Conservation (phyloP, 129 eudicot genomes). For the Dittrichia graveolens region DNA sequence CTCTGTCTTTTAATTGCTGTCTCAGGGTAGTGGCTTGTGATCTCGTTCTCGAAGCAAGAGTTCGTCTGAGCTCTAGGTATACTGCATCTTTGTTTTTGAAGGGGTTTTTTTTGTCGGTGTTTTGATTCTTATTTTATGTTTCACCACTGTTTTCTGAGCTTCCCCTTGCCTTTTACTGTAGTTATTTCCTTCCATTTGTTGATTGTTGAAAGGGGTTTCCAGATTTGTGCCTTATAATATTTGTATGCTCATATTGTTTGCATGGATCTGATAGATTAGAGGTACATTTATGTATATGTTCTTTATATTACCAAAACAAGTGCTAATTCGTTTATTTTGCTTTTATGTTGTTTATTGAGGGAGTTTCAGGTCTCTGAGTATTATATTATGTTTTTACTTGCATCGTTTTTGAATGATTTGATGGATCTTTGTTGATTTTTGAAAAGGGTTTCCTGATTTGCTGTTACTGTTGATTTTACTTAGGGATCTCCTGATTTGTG, state of each 20-base stretch:
- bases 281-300: background rate
- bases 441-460: too few species aligned
- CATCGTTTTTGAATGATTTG: too few species aligned
- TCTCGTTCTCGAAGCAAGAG: background rate
- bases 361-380: too few species aligned
- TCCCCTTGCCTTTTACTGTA: background rate
- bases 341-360: too few species aligned
- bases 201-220: slow-evolving; percentile 11
- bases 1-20: background rate
- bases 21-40: slow-evolving; percentile 8
- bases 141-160: too few species aligned
- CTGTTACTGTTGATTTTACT: too few species aligned
- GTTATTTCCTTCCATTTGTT: background rate
- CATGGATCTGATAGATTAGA: background rate
- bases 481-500: too few species aligned
- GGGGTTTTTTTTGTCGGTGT: background rate
- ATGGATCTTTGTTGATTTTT: too few species aligned
- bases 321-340: background rate
- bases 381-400: too few species aligned
- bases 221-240: background rate
- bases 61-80: slow-evolving; percentile 20
- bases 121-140: background rate
- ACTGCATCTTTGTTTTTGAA: background rate
- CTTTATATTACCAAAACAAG: background rate
- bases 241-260: background rate